These are phyloP conservation scores for Leccinum sublutescens DNA, from an alignment of 768 basidiomycete genomes.

Conservation along the genomic window DNA sequence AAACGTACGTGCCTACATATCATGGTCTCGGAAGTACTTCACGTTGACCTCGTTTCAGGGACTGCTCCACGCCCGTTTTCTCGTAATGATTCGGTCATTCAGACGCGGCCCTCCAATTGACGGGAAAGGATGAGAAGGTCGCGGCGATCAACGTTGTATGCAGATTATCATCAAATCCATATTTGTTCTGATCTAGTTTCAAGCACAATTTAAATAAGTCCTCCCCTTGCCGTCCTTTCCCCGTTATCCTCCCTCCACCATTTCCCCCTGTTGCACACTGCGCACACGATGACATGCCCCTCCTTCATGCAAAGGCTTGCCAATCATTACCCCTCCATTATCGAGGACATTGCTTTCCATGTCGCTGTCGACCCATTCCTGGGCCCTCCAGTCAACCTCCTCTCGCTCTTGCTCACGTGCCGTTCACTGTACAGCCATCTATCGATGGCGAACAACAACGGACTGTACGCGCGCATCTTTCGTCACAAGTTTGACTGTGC, in stretches of 20 bases:
- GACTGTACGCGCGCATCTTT: conserved; percentile 45
- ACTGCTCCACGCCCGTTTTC: conserved; percentile 23
- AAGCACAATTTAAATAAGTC: conserved; percentile 28
- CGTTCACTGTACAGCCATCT: conserved; percentile 36
- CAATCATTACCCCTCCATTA: conserved; percentile 10
- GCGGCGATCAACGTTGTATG: conserved; percentile 37
- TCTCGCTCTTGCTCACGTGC: conserved; percentile 39
- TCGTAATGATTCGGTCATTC: conserved; percentile 37
- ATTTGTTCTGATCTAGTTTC: conserved; percentile 32
- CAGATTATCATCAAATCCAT: conserved; percentile 37
- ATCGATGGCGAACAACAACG: conserved; percentile 35
- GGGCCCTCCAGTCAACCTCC: conserved; percentile 44
- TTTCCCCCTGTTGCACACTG: background rate
- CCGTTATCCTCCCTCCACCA: conserved; percentile 4
- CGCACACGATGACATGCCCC: conserved; percentile 3
- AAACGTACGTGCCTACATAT: conserved; percentile 8
- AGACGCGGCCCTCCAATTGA: conserved; percentile 27
- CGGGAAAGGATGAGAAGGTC: conserved; percentile 32
- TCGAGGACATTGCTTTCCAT: conserved; percentile 45
- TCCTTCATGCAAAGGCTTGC: conserved; percentile 18
- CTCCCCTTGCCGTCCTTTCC: conserved; percentile 10
- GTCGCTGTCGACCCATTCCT: conserved; percentile 36
- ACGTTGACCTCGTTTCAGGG: conserved; percentile 29
- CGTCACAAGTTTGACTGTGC: conserved; percentile 42
- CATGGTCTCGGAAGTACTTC: conserved; percentile 10